A percentile compares a stretch with the other conserved stretches of the same genome.
Evolutionary conservation across 371 early-diverging fungal species (phyloP).

Genomic region (Ordospora pajunii): DNA sequence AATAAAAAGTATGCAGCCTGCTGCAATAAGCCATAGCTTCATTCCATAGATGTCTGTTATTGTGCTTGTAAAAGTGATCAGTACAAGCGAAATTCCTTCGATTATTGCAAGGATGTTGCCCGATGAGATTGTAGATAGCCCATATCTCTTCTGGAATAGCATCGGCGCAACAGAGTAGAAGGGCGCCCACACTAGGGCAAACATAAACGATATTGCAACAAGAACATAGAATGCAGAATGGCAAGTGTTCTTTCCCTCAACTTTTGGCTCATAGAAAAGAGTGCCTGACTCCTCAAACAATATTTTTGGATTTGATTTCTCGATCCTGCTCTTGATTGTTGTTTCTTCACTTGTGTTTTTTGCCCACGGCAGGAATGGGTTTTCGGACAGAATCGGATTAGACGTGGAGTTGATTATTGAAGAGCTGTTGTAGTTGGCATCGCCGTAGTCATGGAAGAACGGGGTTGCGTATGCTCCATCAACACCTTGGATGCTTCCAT

Average conservation of each 20-base stretch:
- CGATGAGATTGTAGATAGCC: conserved; percentile 16
- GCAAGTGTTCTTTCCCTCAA: not conserved
- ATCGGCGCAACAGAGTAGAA: conserved; percentile 56
- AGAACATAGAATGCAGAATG: conserved; percentile 45
- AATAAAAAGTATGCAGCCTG: conserved; percentile 42
- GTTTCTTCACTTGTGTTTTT: not conserved
- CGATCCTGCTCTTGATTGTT: not conserved
- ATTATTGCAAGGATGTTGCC: conserved; percentile 47
- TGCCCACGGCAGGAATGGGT: conserved; percentile 27
- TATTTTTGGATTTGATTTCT: conserved; percentile 18
- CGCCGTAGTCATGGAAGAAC: not conserved
- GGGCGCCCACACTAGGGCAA: conserved; percentile 53
- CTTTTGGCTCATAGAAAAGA: conserved; percentile 14
- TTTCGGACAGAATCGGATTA: not conserved
- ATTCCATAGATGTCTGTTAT: conserved; percentile 50
- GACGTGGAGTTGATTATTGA: not conserved
- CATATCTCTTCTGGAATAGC: conserved; percentile 53
- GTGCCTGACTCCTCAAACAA: not conserved
- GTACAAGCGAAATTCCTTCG: conserved; percentile 41
- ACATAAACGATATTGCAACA: conserved; percentile 37
- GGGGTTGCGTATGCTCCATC: not conserved
- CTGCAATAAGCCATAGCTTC: conserved; percentile 43
- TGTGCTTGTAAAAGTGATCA: conserved; percentile 32
- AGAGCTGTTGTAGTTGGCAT: not conserved
- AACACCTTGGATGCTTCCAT: too few relatives aligned